phyloP scores from a whole-genome alignment of 1,284 basidiomycete species.

The Marasmius oreades region DNA sequence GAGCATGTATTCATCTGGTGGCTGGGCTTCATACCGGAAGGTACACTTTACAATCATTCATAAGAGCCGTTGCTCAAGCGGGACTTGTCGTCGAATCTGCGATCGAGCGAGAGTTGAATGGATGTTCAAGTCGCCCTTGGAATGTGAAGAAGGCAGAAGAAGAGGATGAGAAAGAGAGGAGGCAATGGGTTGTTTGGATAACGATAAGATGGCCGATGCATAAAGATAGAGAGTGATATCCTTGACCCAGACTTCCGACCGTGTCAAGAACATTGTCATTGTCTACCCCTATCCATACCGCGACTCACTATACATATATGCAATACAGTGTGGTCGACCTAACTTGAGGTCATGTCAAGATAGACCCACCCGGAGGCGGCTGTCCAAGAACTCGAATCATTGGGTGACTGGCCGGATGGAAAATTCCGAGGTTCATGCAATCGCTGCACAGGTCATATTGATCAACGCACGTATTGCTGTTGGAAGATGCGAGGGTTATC shows the following conservation, averaged over 20 bases:
- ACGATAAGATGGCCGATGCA: conserved; percentile 46
- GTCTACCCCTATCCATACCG: too few relatives aligned
- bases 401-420: background rate
- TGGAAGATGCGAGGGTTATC: background rate
- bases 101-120: conserved; percentile 45
- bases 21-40: conserved; percentile 73
- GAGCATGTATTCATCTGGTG: conserved; percentile 55
- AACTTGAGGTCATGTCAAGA: too few relatives aligned
- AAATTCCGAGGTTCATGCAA: background rate
- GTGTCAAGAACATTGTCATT: too few relatives aligned
- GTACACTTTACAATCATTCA: conserved; percentile 62
- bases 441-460: conserved; percentile 1
- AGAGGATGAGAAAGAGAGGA: conserved; percentile 61
- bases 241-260: too few relatives aligned
- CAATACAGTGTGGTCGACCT: too few relatives aligned
- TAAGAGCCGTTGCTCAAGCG: conserved; percentile 32
- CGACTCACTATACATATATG: too few relatives aligned
- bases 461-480: background rate
- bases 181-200: conserved; percentile 70
- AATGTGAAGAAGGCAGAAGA: conserved; percentile 41
- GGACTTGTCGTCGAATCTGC: conserved; percentile 48
- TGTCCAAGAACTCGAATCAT: background rate
- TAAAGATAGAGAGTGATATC: too few relatives aligned
- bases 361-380: too few relatives aligned
- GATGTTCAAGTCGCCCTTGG: conserved; percentile 44